These are phyloP conservation scores for Lachnellula hyalina DNA, from an alignment of 2,329 filamentous ascomycete species.

Conservation along the genomic window DNA sequence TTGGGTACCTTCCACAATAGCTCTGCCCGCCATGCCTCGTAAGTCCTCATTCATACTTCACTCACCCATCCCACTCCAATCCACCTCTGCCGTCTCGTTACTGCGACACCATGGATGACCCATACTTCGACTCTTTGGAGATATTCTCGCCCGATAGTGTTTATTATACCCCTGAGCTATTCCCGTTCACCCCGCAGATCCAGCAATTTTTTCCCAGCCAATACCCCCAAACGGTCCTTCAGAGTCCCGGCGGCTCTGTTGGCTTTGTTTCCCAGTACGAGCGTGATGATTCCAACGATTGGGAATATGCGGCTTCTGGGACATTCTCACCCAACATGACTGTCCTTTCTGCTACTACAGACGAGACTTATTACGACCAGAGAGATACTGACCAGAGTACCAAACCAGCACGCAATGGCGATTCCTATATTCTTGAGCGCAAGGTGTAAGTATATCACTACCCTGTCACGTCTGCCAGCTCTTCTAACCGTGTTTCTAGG, in stretches of 20 bases:
- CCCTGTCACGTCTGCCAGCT: neutral
- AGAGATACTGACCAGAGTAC: neutral
- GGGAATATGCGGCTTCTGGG: neutral
- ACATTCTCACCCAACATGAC: neutral
- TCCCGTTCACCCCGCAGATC: neutral
- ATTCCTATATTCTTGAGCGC: slow-evolving; percentile 2
- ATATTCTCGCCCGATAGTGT: no score
- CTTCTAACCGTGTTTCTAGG: slow-evolving; percentile 7
- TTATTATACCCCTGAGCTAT: no score
- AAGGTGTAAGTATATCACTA: slow-evolving; percentile 3
- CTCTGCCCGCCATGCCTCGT: slow-evolving; percentile 19
- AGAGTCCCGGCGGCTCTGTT: neutral
- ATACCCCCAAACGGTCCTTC: neutral
- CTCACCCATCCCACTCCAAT: neutral
- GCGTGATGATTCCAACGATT: neutral
- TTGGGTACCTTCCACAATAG: neutral
- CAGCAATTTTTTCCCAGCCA: neutral
- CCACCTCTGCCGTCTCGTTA: no score
- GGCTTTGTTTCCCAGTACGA: neutral
- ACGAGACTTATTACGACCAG: neutral
- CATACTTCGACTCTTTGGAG: no score
- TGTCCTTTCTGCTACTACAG: neutral
- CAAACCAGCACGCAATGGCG: slow-evolving; percentile 3
- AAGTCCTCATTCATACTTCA: slow-evolving; percentile 10
- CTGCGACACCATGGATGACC: neutral